A percentile compares a stretch with the other conserved stretches of the same genome.
Evolutionary conservation across 352 stramenopile species (phyloP).

Genomic region (Globisporangium barbulae): DNA sequence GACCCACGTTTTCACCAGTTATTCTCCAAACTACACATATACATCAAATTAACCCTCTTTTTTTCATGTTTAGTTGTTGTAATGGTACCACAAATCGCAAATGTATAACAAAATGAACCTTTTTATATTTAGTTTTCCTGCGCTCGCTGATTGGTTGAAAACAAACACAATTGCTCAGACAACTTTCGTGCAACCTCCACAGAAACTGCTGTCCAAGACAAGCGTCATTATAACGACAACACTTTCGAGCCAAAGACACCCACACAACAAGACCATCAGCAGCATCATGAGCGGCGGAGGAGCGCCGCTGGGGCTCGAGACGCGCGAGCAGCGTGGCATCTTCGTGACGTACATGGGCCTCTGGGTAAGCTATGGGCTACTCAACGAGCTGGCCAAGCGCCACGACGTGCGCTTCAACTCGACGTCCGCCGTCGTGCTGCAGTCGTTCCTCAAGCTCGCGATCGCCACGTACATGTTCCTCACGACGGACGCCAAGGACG

Average conservation of each 20-base stretch:
- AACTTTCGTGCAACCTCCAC: not conserved
- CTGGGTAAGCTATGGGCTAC: slow-evolving; percentile 72
- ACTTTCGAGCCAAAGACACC: not conserved
- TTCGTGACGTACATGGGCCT: slow-evolving; percentile 81
- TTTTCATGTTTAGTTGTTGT: too few relatives aligned
- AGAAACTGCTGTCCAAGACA: not conserved
- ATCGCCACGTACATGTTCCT: slow-evolving; percentile 73
- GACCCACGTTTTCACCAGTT: too few relatives aligned
- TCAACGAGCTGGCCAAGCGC: slow-evolving; percentile 78
- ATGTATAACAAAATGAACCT: too few relatives aligned
- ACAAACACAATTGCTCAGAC: not conserved
- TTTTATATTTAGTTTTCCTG: too few relatives aligned
- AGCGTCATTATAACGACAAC: slow-evolving; percentile 1
- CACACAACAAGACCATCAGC: not conserved
- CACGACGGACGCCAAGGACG: slow-evolving; percentile 32
- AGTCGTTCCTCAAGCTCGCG: slow-evolving; percentile 67
- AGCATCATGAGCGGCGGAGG: slow-evolving; percentile 2
- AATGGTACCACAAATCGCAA: too few relatives aligned
- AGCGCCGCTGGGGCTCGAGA: slow-evolving; percentile 71
- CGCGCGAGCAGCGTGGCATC: slow-evolving; percentile 58
- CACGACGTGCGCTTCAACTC: slow-evolving; percentile 69
- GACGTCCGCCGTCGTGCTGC: slow-evolving; percentile 67
- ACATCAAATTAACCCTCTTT: too few relatives aligned
- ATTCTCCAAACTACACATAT: too few relatives aligned
- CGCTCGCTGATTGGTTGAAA: too few relatives aligned